Evolutionary conservation across 2,329 filamentous ascomycete genomes (phyloP), one percentile per base, ranked within the genome.

Genomic region (Fusarium xylarioides): DNA sequence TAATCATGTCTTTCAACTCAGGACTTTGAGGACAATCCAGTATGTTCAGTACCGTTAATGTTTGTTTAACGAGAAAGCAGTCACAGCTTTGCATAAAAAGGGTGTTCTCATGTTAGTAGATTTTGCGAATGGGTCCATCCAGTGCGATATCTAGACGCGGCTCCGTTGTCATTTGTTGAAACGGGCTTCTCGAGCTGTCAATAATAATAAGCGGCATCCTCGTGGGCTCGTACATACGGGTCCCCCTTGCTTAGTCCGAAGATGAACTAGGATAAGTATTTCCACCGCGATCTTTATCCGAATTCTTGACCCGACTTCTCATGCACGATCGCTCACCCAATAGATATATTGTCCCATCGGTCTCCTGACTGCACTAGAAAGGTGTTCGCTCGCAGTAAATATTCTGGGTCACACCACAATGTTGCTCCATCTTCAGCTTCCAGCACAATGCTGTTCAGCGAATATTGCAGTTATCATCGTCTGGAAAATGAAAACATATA

Each of bases 151-250:
- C n/a, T 54, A 68, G 52, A 44, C 47, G 44, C 62, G 43, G 54
- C 37, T 35, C 67, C 62, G 44, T 58, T 38, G 46, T 56, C 52
- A 49, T 66, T 73, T 46, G 52, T 50, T 60, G 63, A 63, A 68
- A 68, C 70, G 34, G 42, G 42, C 55, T 65, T 62, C 58, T 64
- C 42, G 55, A 71, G 50, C 70, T 74, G 67, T 71, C 62, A 73
- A 61, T 18, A 47, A 46, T 46, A 71, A 47, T 47, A 71, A 55
- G 58, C 55, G 53, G 58, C 66, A 59, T 68, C 55, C 47, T 57
- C 50, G 59, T 55, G 58, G 55, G 58, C 67, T 61, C 38, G 42
- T 53, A 46, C 43, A 28, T 46, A 55, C 38, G 67, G 44, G 46
- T 15, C n/a, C 43, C 49, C 68, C 65, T 70, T 49, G 52, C 26